Evolutionary conservation across 2,329 filamentous ascomycete species (phyloP), one percentile per base, ranked within the genome.

Genomic region (Arthrinium puccinioides): DNA sequence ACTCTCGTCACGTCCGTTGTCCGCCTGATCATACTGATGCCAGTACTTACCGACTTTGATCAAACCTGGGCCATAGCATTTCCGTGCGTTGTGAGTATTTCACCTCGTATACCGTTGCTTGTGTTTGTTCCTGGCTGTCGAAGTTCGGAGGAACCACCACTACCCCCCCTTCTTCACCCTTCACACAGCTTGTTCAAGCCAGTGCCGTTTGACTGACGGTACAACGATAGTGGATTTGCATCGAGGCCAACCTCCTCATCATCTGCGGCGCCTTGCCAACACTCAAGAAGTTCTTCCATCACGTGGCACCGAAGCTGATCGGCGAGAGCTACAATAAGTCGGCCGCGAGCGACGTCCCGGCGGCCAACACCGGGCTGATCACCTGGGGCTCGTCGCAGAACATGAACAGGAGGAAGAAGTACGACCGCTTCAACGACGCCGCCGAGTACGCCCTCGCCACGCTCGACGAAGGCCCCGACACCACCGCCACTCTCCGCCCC

Each of bases 251-350:
- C 35, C 43, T 56, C 13, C 44, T 55, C 33, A 39, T 56, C 32
- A 52, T 56, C 25, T 55, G 51, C 41, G 50, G 44, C 41, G 48
- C 47, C 36, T 39, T 56, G 9, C 47, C 53, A 6, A 54, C 52
- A 13, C 35, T 56, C 11, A 49, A 47, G 21, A 42, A 45, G 13
- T 56, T 55, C 39, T 39, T 54, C 21, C 37, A 36, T 8, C 45
- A 53, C 38, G 40, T 50, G 6, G 46, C 49, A 5, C 52, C 51
- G 3, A n/a, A 20, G 5, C 4, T 45, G 21, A 21, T 44, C 9
- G 24, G 41, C 14, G 21, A 33, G 8, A 2, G 11, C 13, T 18
- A 10, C 18, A n/a, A 21, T n/a, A n/a, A 11, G 21, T 9, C 19
- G 9, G 16, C 13, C 25, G 14, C n/a, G 5, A 14, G 6, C 13